A percentile compares a stretch with the other conserved stretches of the same genome.
Conservation (phyloP, 2,329 filamentous ascomycete species). For the Paecilomyces sp. region DNA sequence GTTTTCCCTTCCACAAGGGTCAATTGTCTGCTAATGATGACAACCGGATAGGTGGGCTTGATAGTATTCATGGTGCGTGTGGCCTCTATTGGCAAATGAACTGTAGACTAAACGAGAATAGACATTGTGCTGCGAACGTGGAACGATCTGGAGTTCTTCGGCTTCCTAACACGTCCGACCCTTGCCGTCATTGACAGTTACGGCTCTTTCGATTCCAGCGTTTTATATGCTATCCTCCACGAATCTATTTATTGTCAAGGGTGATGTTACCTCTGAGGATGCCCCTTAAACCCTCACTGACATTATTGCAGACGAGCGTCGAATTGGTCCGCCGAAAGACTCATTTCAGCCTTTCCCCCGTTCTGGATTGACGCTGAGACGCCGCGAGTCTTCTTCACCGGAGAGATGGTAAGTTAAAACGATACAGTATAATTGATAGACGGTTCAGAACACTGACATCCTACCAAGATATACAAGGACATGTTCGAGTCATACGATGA, state of each 20-base stretch:
- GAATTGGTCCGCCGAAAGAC: conserved; percentile 63
- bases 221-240: conserved; percentile 81
- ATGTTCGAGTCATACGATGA: conserved; percentile 78
- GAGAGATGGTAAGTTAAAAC: conserved; percentile 62
- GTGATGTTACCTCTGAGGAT: conserved; percentile 12
- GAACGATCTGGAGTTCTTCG: conserved; percentile 67
- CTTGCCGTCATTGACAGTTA: conserved; percentile 61
- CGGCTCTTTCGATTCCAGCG: conserved; percentile 64
- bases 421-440: neutral
- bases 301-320: conserved; percentile 43
- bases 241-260: conserved; percentile 80
- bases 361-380: conserved; percentile 41
- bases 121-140: conserved; percentile 62
- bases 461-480: conserved; percentile 60
- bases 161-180: conserved; percentile 66
- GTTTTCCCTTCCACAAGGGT: neutral
- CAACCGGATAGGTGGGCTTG: conserved; percentile 52
- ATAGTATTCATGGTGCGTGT: conserved; percentile 56
- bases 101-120: conserved; percentile 12
- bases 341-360: conserved; percentile 27
- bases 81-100: neutral
- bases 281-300: neutral
- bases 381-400: conserved; percentile 68
- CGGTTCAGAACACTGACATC: neutral
- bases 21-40: neutral